Conservation (phyloP, 2,329 filamentous ascomycete genomes). For the Tympanopsis confertula region DNA sequence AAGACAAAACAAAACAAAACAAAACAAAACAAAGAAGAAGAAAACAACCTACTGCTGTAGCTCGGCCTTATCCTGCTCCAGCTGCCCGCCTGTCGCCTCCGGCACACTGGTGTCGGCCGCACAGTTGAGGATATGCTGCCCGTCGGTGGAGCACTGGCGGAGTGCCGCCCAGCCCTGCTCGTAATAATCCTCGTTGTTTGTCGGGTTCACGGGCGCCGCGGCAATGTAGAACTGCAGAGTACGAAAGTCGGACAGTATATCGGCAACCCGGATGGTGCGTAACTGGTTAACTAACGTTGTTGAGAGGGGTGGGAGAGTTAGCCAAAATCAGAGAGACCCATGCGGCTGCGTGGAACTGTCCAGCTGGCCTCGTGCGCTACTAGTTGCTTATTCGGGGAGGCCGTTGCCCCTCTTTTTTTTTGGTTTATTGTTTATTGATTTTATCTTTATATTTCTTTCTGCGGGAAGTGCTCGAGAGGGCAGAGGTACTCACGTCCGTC, state of each 20-base stretch:
- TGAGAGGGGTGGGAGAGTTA: too few relatives aligned
- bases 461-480: too few relatives aligned
- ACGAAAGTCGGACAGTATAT: constrained; percentile 50
- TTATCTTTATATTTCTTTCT: too few relatives aligned
- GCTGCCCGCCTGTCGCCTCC: constrained; percentile 34
- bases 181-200: constrained; percentile 44
- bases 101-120: constrained; percentile 51
- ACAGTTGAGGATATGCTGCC: constrained; percentile 53
- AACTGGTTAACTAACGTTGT: constrained; percentile 43
- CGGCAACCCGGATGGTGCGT: constrained; percentile 46
- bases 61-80: constrained; percentile 50
- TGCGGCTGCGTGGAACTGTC: too few relatives aligned
- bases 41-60: constrained; percentile 40
- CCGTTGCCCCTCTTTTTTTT: too few relatives aligned
- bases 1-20: too few relatives aligned
- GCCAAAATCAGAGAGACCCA: too few relatives aligned
- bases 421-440: too few relatives aligned
- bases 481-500: too few relatives aligned
- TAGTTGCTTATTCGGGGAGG: too few relatives aligned
- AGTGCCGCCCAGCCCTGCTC: constrained; percentile 52
- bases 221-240: constrained; percentile 52
- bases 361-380: too few relatives aligned
- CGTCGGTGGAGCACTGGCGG: constrained; percentile 50
- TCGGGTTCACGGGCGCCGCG: constrained; percentile 39
- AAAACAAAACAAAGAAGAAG: too few relatives aligned